These are phyloP conservation scores for Pythium biforme DNA, from an alignment of 352 stramenopile species.

Conservation along the genomic window DNA sequence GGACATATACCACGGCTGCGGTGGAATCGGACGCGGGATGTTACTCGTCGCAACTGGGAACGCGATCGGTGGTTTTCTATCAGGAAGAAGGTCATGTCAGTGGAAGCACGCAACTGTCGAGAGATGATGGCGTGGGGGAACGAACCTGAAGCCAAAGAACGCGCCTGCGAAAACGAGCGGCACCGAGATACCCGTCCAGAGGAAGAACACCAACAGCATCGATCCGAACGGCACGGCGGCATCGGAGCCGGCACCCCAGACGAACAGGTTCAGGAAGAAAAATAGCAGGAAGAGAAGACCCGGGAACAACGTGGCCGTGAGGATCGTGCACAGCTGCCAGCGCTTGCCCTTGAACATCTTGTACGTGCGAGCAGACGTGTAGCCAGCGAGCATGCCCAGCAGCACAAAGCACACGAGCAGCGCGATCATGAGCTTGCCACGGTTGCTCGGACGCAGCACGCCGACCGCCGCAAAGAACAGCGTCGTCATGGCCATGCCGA, in stretches of 20 bases:
- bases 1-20: conserved; percentile 99
- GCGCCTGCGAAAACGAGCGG: conserved; percentile 98
- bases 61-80: conserved; percentile 85
- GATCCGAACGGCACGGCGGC: conserved; percentile 95
- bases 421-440: conserved; percentile 97
- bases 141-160: conserved; percentile 98
- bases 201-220: conserved; percentile 96
- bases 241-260: conserved; percentile 92
- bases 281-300: conserved; percentile 96
- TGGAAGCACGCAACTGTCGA: neutral
- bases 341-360: conserved; percentile 99
- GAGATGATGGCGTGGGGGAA: neutral
- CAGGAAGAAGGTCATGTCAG: neutral
- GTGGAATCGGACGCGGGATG: conserved; percentile 97
- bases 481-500: conserved; percentile 95
- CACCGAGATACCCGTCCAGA: conserved; percentile 99
- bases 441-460: conserved; percentile 96
- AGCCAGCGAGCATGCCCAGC: conserved; percentile 95
- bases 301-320: conserved; percentile 96
- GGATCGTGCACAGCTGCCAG: conserved; percentile 96
- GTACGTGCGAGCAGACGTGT: conserved; percentile 96
- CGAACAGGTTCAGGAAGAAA: conserved; percentile 97
- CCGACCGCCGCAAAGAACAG: conserved; percentile 97
- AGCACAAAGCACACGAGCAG: conserved; percentile 98
- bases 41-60: conserved; percentile 98